These are phyloP conservation scores for Heimioporus sp. DNA, from an alignment of 768 basidiomycete genomes.

Conservation along the genomic window DNA sequence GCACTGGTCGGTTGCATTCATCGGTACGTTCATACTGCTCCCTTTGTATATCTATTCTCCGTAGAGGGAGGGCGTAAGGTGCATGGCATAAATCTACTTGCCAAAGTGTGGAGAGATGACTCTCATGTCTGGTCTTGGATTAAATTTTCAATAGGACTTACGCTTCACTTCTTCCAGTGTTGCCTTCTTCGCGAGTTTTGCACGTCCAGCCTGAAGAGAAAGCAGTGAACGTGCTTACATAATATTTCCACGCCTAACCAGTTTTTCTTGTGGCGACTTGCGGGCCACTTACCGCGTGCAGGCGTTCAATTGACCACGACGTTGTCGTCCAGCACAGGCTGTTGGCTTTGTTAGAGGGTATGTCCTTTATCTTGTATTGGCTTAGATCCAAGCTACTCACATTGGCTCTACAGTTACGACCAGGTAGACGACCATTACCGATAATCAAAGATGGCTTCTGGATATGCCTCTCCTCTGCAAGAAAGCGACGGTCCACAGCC, in stretches of 20 bases:
- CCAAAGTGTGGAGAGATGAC: too few species aligned
- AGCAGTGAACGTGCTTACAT: slow-evolving; percentile 22
- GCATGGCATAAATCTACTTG: too few species aligned
- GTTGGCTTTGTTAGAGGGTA: slow-evolving; percentile 29
- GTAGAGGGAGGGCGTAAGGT: too few species aligned
- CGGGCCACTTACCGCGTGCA: slow-evolving; percentile 7
- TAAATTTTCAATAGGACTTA: too few species aligned
- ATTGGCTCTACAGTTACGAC: neutral
- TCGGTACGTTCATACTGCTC: too few species aligned
- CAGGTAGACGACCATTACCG: slow-evolving; percentile 22
- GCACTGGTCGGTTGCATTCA: too few species aligned
- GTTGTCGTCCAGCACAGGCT: slow-evolving; percentile 31
- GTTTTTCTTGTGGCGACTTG: slow-evolving; percentile 27
- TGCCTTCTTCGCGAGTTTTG: too few species aligned
- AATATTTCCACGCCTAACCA: slow-evolving; percentile 31
- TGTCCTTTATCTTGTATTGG: neutral
- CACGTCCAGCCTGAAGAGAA: too few species aligned
- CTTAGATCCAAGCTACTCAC: neutral
- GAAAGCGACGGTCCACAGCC: slow-evolving; percentile 37
- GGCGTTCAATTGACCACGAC: slow-evolving; percentile 22
- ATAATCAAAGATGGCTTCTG: slow-evolving; percentile 36
- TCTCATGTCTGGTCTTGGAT: too few species aligned
- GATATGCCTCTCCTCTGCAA: slow-evolving; percentile 33
- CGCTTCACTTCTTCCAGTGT: too few species aligned
- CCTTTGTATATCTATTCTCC: too few species aligned